These are phyloP conservation scores for Verticillium albo-atrum DNA, from an alignment of 2,329 filamentous ascomycete species.

Conservation along the genomic window DNA sequence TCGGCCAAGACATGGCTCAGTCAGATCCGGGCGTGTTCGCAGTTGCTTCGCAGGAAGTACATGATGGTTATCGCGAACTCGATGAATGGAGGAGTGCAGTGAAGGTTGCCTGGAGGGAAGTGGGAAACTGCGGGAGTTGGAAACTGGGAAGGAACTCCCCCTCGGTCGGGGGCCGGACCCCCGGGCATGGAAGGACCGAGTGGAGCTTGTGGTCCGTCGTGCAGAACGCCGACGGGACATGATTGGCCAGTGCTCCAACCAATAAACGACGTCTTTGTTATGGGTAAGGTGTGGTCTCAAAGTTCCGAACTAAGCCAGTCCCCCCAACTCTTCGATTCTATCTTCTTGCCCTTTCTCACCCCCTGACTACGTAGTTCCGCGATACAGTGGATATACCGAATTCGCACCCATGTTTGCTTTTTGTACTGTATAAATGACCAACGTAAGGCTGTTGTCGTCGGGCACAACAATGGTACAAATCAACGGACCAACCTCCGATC, in stretches of 20 bases:
- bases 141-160: too few relatives aligned
- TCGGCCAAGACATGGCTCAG: not conserved
- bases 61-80: too few relatives aligned
- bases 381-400: slow-evolving; percentile 6
- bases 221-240: not conserved
- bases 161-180: too few relatives aligned
- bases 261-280: too few relatives aligned
- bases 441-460: not conserved
- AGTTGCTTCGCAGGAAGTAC: too few relatives aligned
- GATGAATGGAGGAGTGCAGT: too few relatives aligned
- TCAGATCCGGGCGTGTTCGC: not conserved
- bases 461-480: not conserved
- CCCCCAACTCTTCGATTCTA: not conserved
- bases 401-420: not conserved
- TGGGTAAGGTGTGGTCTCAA: not conserved
- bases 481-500: not conserved
- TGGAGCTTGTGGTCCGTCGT: not conserved
- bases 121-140: too few relatives aligned
- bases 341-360: not conserved
- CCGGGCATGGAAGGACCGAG: not conserved
- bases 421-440: not conserved
- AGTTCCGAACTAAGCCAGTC: not conserved
- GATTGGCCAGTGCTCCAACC: not conserved
- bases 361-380: not conserved
- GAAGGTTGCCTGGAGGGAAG: too few relatives aligned